phyloP scores from a whole-genome alignment of 306 rosid genomes.

The Glycyrrhiza uralensis region DNA sequence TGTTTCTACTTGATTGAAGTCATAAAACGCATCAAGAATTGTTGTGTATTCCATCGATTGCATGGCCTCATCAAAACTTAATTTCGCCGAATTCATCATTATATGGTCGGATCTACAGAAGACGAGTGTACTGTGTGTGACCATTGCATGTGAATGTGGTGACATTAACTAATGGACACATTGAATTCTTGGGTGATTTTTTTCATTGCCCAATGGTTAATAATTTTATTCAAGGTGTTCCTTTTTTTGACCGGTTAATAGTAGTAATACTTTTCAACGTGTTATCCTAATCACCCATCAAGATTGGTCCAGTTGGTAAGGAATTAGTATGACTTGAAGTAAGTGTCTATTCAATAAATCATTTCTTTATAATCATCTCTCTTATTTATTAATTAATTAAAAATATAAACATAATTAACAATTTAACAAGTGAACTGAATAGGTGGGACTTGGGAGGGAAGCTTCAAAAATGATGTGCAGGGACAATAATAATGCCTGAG shows the following conservation, averaged over 20 bases:
- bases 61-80: conserved; percentile 17
- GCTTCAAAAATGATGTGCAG: not conserved
- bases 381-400: too few relatives aligned
- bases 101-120: not conserved
- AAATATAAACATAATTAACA: not conserved
- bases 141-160: too few relatives aligned
- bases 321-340: too few relatives aligned
- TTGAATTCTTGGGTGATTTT: not conserved
- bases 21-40: conserved; percentile 19
- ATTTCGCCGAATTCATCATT: conserved; percentile 29
- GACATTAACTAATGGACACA: not conserved
- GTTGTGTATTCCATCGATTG: conserved; percentile 10
- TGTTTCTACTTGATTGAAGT: conserved; percentile 6
- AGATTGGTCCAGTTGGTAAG: too few relatives aligned
- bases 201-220: not conserved
- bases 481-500: conserved; percentile 23
- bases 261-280: too few relatives aligned
- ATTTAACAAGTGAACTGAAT: not conserved
- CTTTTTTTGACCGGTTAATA: too few relatives aligned
- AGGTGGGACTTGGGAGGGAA: not conserved
- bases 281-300: too few relatives aligned
- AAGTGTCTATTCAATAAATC: too few relatives aligned
- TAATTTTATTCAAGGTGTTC: not conserved
- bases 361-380: too few relatives aligned
- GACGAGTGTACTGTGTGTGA: not conserved